Conservation (phyloP, 306 rosid genomes). For the Sicyos baderoa region DNA sequence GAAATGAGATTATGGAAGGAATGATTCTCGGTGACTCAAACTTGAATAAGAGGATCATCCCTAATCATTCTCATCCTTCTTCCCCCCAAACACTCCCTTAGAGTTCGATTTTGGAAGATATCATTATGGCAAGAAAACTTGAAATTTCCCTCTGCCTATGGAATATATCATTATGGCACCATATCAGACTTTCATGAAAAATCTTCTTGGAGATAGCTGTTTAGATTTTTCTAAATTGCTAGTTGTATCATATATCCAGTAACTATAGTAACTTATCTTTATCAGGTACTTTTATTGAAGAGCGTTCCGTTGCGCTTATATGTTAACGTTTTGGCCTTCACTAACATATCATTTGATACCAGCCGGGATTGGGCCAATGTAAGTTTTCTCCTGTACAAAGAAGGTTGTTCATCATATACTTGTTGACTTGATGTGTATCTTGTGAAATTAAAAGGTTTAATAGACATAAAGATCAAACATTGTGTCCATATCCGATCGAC, state of each 20-base stretch:
- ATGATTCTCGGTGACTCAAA: too few relatives aligned
- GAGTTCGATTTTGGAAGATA: too few relatives aligned
- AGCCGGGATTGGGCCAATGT: slow-evolving; percentile 67
- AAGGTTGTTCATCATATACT: background rate
- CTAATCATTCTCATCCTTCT: too few relatives aligned
- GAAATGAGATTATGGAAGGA: too few relatives aligned
- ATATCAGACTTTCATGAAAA: too few relatives aligned
- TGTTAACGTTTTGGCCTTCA: slow-evolving; percentile 49
- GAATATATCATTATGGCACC: too few relatives aligned
- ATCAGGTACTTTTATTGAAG: slow-evolving; percentile 67
- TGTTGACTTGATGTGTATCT: background rate
- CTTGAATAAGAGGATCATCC: too few relatives aligned
- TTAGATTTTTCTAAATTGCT: background rate
- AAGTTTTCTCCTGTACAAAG: slow-evolving; percentile 22
- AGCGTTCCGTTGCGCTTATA: slow-evolving; percentile 60
- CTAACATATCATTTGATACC: slow-evolving; percentile 36
- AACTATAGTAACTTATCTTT: background rate
- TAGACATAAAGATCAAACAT: background rate
- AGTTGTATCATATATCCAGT: background rate
- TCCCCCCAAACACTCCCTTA: too few relatives aligned
- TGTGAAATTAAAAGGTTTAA: background rate
- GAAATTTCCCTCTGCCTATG: too few relatives aligned
- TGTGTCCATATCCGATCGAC: background rate
- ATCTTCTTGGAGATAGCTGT: background rate
- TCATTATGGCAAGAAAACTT: too few relatives aligned